These are phyloP conservation scores for Chalciporus sp. DNA, from an alignment of 1,284 basidiomycete species.

Conservation along the genomic window DNA sequence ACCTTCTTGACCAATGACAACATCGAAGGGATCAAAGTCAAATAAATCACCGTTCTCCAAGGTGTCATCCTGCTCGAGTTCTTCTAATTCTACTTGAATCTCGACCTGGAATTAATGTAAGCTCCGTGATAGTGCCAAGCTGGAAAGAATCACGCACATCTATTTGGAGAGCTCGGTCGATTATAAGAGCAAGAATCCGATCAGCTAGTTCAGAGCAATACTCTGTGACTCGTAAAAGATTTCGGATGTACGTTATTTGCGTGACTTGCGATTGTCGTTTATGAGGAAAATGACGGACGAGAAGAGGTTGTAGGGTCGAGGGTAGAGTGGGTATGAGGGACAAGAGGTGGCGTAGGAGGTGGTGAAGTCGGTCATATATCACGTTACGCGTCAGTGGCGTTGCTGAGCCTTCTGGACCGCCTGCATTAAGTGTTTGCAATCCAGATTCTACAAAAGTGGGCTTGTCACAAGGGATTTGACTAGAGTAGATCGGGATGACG, in stretches of 20 bases:
- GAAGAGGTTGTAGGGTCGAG: conserved; percentile 82
- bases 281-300: conserved; percentile 88
- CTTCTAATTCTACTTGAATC: conserved; percentile 94
- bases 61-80: conserved; percentile 73
- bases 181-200: conserved; percentile 80
- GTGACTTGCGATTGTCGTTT: conserved; percentile 84
- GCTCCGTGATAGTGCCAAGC: background rate
- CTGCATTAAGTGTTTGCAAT: conserved; percentile 57
- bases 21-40: conserved; percentile 84
- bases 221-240: conserved; percentile 80
- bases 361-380: conserved; percentile 88
- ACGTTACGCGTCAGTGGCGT: conserved; percentile 76
- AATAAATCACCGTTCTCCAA: conserved; percentile 67
- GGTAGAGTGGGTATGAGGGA: conserved; percentile 90
- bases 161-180: conserved; percentile 92
- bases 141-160: conserved; percentile 64
- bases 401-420: conserved; percentile 63
- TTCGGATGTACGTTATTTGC: conserved; percentile 92
- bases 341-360: conserved; percentile 82
- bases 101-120: conserved; percentile 69
- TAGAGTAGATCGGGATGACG: conserved; percentile 37
- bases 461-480: conserved; percentile 13
- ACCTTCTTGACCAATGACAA: conserved; percentile 72
- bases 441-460: conserved; percentile 58
- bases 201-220: conserved; percentile 93